Evolutionary conservation across 495 filamentous ascomycete species (phyloP).

Genomic region (Neurospora africana): DNA sequence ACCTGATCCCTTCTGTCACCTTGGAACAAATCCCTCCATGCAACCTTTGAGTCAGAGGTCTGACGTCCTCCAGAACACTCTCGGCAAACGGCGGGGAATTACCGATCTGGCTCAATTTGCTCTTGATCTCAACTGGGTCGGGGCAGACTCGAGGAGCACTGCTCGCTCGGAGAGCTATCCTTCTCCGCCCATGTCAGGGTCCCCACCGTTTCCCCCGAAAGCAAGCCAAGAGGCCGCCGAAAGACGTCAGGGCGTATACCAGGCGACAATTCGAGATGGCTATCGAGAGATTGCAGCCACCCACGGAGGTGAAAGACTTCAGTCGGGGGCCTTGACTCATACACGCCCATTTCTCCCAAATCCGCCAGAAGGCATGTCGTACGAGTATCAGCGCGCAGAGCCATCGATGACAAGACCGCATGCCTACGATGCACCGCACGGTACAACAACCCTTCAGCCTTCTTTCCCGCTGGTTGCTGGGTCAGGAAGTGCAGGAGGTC

Average conservation of each 20-base stretch:
- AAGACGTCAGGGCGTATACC: constrained; percentile 43
- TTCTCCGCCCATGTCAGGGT: constrained; percentile 80
- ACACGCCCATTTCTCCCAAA: constrained; percentile 28
- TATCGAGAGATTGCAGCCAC: constrained; percentile 32
- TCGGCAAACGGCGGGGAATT: constrained; percentile 51
- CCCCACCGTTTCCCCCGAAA: constrained; percentile 58
- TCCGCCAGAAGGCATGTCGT: constrained; percentile 29
- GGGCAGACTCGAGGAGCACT: constrained; percentile 57
- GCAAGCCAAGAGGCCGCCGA: constrained; percentile 49
- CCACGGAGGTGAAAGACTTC: constrained; percentile 30
- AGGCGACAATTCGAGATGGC: constrained; percentile 36
- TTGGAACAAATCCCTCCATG: constrained; percentile 34
- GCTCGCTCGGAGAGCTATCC: constrained; percentile 55
- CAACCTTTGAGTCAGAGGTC: constrained; percentile 32
- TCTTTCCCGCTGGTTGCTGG: constrained; percentile 27
- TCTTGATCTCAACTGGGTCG: constrained; percentile 58
- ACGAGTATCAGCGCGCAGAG: constrained; percentile 29
- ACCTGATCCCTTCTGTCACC: constrained; percentile 15
- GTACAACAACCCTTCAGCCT: constrained; percentile 20
- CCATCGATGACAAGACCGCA: constrained; percentile 24
- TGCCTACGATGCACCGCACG: constrained; percentile 26
- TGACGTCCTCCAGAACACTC: constrained; percentile 37
- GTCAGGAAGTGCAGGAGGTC: constrained; percentile 5
- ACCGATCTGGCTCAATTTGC: constrained; percentile 55
- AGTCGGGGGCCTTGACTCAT: constrained; percentile 20